Evolutionary conservation across 2,329 filamentous ascomycete genomes (phyloP), one percentile per base, ranked within the genome.

Genomic region (Penicillium polonicum): DNA sequence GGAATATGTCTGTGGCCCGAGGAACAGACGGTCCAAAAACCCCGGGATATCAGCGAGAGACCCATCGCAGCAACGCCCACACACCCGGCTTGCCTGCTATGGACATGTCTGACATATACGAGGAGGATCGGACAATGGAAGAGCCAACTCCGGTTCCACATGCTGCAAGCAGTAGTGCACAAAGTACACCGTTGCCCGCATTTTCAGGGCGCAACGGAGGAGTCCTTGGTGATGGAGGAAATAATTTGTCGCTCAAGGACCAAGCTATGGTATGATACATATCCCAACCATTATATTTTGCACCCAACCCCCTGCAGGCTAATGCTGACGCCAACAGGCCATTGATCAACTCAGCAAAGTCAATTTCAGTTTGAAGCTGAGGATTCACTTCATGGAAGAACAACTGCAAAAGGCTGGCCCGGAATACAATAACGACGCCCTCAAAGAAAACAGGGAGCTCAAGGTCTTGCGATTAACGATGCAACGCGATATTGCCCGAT

Each of bases 301-400:
- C 2, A 27, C 6, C 5, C 19, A 38, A 29, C 5, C 15, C 1
- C 3, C 27, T n/a, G 5, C 13, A 21, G n/a, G 10, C 29, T 43
- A 52, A 43, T 21, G 12, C 63, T 69, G 48, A 69, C 57, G 46
- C 52, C 7, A 21, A 21, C 60, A 85, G 81, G 85, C 86, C 65
- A 93, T 99, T 66, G 91, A 97, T 77, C 90, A 90, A 70, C 93
- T 99, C 67, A 92, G 97, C 72, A 99, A 99, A 79, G 94, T 97
- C 71, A 99, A 99, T 71, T 99, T 97, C 72, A 91, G 91, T 25
- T 82, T 99, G 53, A 97, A 97, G 76, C 83, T 97, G 66, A 97
- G 96, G 75, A 96, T 97, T 52, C 92, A 97, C 74, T 99, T 96
- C 73, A 83, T 99, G 55, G 92, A 99, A 73, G 91, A 97, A 66